phyloP scores from a whole-genome alignment of 352 stramenopile genomes.

The Phytophthora foliorum region DNA sequence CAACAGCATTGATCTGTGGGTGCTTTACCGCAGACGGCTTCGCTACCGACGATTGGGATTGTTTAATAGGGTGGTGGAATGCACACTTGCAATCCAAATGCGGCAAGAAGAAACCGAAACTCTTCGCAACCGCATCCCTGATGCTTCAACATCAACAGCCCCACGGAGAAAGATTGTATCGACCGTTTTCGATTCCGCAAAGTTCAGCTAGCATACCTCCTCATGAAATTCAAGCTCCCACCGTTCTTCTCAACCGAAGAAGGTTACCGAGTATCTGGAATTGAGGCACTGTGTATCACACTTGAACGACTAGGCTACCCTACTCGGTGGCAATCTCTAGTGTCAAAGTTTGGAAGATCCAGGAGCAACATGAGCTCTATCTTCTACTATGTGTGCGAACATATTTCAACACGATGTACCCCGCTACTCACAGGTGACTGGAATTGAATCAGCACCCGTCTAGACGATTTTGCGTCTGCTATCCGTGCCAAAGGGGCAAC shows the following conservation, averaged over 20 bases:
- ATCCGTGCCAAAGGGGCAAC: neutral
- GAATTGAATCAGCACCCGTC: conserved; percentile 3
- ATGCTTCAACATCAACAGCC: conserved; percentile 7
- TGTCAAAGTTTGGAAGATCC: conserved; percentile 1
- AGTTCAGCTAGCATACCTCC: neutral
- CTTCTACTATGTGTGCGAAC: conserved; percentile 5
- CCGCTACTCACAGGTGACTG: neutral
- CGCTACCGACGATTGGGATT: neutral
- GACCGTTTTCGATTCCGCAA: conserved; percentile 18
- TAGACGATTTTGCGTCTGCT: neutral
- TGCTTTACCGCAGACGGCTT: neutral
- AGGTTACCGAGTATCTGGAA: conserved; percentile 13
- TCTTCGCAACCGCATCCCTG: neutral
- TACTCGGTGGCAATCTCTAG: conserved; percentile 8
- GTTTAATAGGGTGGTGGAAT: conserved; percentile 4
- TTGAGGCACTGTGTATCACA: conserved; percentile 13
- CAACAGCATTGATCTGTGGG: conserved; percentile 1
- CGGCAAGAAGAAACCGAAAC: conserved; percentile 9
- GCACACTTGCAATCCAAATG: conserved; percentile 15
- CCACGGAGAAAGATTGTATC: conserved; percentile 14
- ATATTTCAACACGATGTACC: neutral
- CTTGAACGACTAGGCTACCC: conserved; percentile 9
- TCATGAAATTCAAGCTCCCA: conserved; percentile 5
- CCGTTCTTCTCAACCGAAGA: conserved; percentile 8
- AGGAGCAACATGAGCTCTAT: neutral